These are phyloP conservation scores for Raddia guianensis DNA, from an alignment of 176 grass and related monocot species.

Conservation along the genomic window DNA sequence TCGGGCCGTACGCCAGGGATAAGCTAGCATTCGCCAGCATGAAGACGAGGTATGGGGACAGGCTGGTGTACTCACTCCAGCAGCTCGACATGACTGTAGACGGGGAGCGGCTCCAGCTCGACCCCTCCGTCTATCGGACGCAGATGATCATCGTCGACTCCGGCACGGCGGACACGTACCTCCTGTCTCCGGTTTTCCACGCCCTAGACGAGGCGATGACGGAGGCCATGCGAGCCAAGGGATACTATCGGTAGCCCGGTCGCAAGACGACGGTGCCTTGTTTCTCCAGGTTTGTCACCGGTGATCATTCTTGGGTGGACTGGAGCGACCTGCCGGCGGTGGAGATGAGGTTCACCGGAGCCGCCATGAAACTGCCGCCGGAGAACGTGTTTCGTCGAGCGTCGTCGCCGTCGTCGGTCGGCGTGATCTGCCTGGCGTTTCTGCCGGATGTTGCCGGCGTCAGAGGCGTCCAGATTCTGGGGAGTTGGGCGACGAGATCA, in stretches of 20 bases:
- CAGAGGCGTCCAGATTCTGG: slow-evolving; percentile 23
- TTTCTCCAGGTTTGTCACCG: neutral
- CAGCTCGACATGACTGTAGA: slow-evolving; percentile 28
- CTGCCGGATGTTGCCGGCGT: slow-evolving; percentile 17
- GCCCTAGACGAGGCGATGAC: slow-evolving; percentile 10
- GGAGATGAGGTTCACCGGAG: slow-evolving; percentile 34
- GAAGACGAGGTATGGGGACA: neutral
- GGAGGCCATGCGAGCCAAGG: slow-evolving; percentile 24
- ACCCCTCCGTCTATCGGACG: neutral
- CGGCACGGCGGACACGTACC: slow-evolving; percentile 17
- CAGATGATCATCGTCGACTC: slow-evolving; percentile 21
- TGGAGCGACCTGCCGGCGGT: slow-evolving; percentile 28
- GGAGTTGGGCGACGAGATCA: slow-evolving; percentile 24
- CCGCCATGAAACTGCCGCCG: slow-evolving; percentile 28
- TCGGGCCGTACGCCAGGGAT: neutral
- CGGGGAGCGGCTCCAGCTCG: slow-evolving; percentile 20
- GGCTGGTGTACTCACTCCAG: slow-evolving; percentile 9
- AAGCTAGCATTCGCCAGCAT: neutral
- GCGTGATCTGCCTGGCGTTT: slow-evolving; percentile 28
- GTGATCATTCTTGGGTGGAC: neutral
- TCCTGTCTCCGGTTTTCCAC: slow-evolving; percentile 23
- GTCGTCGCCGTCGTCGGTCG: neutral
- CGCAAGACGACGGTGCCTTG: neutral
- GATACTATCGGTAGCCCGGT: neutral
- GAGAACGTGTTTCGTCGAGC: slow-evolving; percentile 27